These are phyloP conservation scores for Jasminum sambac DNA, from an alignment of 257 asterid species.

Conservation along the genomic window DNA sequence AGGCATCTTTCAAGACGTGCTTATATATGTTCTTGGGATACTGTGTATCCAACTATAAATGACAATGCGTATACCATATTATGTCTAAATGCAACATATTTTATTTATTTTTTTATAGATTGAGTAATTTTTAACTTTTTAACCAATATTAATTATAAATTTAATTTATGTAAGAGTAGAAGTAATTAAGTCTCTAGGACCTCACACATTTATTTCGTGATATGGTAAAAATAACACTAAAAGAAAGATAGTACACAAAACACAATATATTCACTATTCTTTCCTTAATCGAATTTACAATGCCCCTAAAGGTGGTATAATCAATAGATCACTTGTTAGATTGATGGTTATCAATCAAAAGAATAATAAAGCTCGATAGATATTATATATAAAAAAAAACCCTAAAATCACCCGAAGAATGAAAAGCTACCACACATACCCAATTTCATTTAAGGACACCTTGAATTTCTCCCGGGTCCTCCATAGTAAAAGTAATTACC, in stretches of 20 bases:
- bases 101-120: too few species aligned
- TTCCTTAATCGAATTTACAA: conserved; percentile 48
- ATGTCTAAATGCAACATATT: too few species aligned
- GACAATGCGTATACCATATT: too few species aligned
- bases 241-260: background rate
- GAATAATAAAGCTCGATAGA: conserved; percentile 36
- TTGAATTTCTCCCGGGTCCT: conserved; percentile 59
- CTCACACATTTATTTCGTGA: background rate
- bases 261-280: conserved; percentile 51
- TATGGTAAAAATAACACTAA: background rate
- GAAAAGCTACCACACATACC: background rate
- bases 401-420: conserved; percentile 25
- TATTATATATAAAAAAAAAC: conserved; percentile 27
- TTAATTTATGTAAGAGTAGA: too few species aligned
- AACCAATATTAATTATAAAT: too few species aligned
- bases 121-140: too few species aligned
- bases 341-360: conserved; percentile 35
- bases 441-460: conserved; percentile 37
- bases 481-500: conserved; percentile 59
- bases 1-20: background rate
- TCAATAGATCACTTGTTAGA: conserved; percentile 40
- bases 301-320: conserved; percentile 35
- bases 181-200: too few species aligned
- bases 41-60: background rate
- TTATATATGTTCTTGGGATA: background rate